Evolutionary conservation across 2,329 filamentous ascomycete species (phyloP).

Genomic region (Ampelomyces quisqualis): DNA sequence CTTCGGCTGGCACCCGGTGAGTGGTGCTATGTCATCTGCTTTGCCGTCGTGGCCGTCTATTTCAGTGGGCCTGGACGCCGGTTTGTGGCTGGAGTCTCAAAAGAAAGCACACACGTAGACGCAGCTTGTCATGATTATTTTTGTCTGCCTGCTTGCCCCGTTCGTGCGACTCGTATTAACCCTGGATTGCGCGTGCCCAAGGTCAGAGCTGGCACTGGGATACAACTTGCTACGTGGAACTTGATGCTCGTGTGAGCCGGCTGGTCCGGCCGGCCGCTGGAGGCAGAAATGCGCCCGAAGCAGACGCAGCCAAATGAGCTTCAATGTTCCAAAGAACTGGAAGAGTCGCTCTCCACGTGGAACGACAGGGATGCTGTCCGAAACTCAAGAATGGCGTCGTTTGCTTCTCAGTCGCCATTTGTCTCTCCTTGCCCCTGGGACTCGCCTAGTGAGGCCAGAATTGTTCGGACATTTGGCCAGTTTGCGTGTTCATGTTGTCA

Average conservation of each 20-base stretch:
- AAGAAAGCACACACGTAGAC: slow-evolving; percentile 18
- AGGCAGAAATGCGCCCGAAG: no score
- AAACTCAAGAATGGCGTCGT: slow-evolving; percentile 20
- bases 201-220: slow-evolving; percentile 15
- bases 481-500: slow-evolving; percentile 3
- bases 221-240: slow-evolving; percentile 8
- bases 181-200: slow-evolving; percentile 21
- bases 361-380: slow-evolving; percentile 25
- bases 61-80: slow-evolving; percentile 11
- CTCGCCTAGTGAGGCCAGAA: slow-evolving; percentile 14
- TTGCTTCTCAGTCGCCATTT: slow-evolving; percentile 34
- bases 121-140: slow-evolving; percentile 34
- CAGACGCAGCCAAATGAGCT: no score
- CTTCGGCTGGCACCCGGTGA: slow-evolving; percentile 29
- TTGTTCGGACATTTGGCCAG: slow-evolving; percentile 3
- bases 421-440: slow-evolving; percentile 21
- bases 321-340: slow-evolving; percentile 20
- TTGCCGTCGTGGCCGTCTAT: slow-evolving; percentile 9
- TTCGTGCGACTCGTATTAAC: slow-evolving; percentile 34
- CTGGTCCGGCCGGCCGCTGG: slow-evolving; percentile 17
- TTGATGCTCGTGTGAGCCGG: slow-evolving; percentile 11
- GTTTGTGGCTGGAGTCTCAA: slow-evolving; percentile 7
- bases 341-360: slow-evolving; percentile 33
- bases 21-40: slow-evolving; percentile 23
- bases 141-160: slow-evolving; percentile 27